A percentile compares a stretch with the other conserved stretches of the same genome.
Conservation (phyloP, 257 asterid genomes). For the Solanum gandarillasii region DNA sequence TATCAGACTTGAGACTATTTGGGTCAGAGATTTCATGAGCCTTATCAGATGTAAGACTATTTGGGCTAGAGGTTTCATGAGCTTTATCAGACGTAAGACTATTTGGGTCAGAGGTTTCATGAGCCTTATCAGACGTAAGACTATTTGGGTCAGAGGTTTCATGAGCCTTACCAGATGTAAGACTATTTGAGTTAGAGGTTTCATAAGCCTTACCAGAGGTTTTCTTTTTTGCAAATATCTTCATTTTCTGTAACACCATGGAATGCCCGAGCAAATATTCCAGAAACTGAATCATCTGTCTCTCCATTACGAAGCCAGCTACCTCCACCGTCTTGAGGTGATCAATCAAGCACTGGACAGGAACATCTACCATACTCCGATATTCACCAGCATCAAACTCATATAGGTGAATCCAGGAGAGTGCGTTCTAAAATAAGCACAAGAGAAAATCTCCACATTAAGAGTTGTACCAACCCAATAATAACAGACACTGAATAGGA, state of each 20-base stretch:
- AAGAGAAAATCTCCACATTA: not conserved
- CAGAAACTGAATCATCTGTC: not conserved
- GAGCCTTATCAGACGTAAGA: not conserved
- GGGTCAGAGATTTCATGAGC: not conserved
- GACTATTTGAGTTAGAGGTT: not conserved
- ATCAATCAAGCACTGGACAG: not conserved
- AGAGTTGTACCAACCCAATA: not conserved
- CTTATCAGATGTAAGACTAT: not conserved
- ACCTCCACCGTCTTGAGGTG: not conserved
- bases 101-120: not conserved
- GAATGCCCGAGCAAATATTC: not conserved
- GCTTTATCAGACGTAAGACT: not conserved
- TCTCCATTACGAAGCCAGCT: not conserved
- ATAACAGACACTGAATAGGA: not conserved
- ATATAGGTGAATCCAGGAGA: not conserved
- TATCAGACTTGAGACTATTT: not conserved
- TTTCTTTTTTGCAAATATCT: not conserved
- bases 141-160: not conserved
- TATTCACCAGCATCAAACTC: conserved; percentile 5
- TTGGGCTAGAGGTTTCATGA: not conserved
- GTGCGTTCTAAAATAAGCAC: not conserved
- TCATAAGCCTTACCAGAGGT: not conserved
- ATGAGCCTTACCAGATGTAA: not conserved
- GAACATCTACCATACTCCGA: not conserved
- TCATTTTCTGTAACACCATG: not conserved